Evolutionary conservation across 2,329 filamentous ascomycete species (phyloP), one percentile per base, ranked within the genome.

Genomic region (Alternaria tenuissima): DNA sequence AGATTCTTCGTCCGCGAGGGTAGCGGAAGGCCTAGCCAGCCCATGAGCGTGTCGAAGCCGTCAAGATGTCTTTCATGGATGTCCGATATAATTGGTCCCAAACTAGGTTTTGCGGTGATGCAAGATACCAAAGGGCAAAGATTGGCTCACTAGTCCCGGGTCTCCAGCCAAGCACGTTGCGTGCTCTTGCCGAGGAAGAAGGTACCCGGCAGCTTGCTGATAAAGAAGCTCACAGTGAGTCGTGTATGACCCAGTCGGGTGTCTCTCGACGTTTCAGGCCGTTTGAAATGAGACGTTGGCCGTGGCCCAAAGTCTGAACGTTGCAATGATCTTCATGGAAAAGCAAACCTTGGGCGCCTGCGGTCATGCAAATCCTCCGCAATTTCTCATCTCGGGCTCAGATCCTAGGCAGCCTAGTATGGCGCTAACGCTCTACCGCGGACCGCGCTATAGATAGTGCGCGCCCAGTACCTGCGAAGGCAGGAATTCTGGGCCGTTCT

Each of bases 281-380:
- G 46, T 36, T 26, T 41, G 24, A 49, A 26, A 24, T 36, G 46
- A 49, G 41, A 28, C 28, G 51, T 34, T 44, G 39, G 42, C 22
- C 18, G 38, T 47, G 43, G 48, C 39, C 43, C 20, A 30, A 39
- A 26, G n/a, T 36, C 18, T 44, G 39, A 20, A 30, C 20, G 32
- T 46, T 32, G 44, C 42, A 43, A 42, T 30, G 51, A 48, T 46
- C 34, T 38, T 38, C 42, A 41, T 48, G 32, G 30, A 53, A 46
- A 48, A 18, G 49, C 36, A 16, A 41, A 41, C 18, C 36, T 42
- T 38, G 24, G 32, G 32, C 43, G 41, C 36, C 22, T 48, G 46
- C 36, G 20, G 39, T 52, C 39, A 42, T 54, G 55, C 42, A 55
- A 63, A 63, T 57, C 48, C 47, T 63, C 57, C 52, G 43, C 60